Base-by-base conservation (phyloP, 306 rosid species). In the Sindora glabra region DNA sequence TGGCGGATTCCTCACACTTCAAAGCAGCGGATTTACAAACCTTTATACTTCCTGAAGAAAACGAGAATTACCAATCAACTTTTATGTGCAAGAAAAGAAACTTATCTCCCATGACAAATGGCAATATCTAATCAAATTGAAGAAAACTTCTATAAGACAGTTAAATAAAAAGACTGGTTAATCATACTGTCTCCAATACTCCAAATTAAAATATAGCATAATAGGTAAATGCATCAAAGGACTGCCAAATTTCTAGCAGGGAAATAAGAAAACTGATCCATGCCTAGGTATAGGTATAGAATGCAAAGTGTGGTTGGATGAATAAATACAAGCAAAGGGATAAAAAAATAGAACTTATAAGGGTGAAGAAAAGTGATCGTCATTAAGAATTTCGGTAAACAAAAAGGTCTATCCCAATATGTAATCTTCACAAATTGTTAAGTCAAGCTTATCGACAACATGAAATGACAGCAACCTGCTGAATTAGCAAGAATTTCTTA, bases 11-110 rank as follows among this genome's bases (percentile, higher is more conserved):
- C 45, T 92, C 95, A 18, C 86, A 71, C 75, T 82, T 88, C 69
- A 83, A 74, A 8, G 95, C 86, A 0, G 78, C 81, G 47, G 46
- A 70, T 77, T 72, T 89, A 68, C 94, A 76, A 37, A 87, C 95
- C 69, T 51, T 74, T 47, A 81, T 72, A 54, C 87, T 83, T 54
- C 98, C 95, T 88, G 72, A 63, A 59, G 45, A 9, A 44, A 26
- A 34, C 34, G 5, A 24, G 15, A 48, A 8, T 46, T 29, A 23
- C 34, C 9, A 38, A 45, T 19, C 22, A 48, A 5, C 24, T 29
- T 1, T 4, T 9, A 29, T 1, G 34, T 29, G 34, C 1, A 26
- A 37, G 48, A 45, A 61, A n/a, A 30, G 3, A 45, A 2, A 23
- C 32, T 57, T 27, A 26, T 47, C 12, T 42, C 8, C 49, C 12